A percentile compares a stretch with the other conserved stretches of the same genome.
Conservation (phyloP, 2,329 filamentous ascomycete genomes). For the Aureobasidium sp. region DNA sequence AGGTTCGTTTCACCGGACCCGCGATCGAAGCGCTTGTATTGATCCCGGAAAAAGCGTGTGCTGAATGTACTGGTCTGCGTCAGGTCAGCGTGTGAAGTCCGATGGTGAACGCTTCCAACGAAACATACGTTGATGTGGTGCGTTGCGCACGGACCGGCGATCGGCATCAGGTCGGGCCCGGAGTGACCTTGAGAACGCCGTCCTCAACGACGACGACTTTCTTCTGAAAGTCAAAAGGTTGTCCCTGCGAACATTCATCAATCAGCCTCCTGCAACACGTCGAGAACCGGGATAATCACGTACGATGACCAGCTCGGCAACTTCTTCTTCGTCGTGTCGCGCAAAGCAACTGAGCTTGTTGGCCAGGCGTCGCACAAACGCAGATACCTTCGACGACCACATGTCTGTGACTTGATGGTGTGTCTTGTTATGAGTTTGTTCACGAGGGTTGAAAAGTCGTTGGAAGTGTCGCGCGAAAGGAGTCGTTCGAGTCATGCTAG, state of each 20-base stretch:
- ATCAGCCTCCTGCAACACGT: not conserved
- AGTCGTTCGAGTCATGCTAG: slow-evolving; percentile 5
- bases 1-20: not conserved
- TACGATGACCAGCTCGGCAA: not conserved
- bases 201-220: not conserved
- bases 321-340: not conserved
- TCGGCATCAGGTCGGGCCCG: not conserved
- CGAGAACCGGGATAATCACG: not conserved
- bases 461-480: not conserved
- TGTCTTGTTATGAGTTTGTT: not conserved
- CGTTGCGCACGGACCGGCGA: not conserved
- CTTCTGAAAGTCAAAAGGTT: not conserved
- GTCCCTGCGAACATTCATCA: not conserved
- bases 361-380: not conserved
- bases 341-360: not conserved
- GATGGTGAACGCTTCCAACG: not conserved
- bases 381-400: not conserved
- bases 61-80: not conserved
- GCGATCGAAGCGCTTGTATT: not conserved
- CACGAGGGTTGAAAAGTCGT: not conserved
- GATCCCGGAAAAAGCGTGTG: not conserved
- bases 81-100: not conserved
- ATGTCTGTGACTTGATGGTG: not conserved
- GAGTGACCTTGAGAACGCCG: not conserved
- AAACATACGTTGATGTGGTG: not conserved